Evolutionary conservation across 2,329 filamentous ascomycete genomes (phyloP), one percentile per base, ranked within the genome.

Genomic region (Zelopaecilomyces penicillatus): DNA sequence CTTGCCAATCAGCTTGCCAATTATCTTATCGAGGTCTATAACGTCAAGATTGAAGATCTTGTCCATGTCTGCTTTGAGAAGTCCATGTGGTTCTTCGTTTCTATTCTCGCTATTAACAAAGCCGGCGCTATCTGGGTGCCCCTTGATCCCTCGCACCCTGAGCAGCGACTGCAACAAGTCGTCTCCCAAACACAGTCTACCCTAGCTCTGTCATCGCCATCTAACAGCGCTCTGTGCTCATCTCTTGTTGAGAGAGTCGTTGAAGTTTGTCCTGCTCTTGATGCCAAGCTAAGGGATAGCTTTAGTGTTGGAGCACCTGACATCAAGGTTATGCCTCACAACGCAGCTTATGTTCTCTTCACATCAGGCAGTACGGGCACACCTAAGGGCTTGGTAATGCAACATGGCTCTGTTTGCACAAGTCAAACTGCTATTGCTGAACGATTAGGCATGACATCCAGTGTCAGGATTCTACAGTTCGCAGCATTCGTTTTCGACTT

Each of bases 71-170:
- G 42, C 39, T 50, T 50, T 19, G 48, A 52, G 30, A 52, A 58
- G 48, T 56, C 46, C 2, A 37, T 40, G 12, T 52, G 48, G 50
- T 43, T 51, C 7, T 30, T 52, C 3, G 47, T 59, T 1, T 52
- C 48, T 0, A 54, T 57, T 44, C 29, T 61, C 4, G 57, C 44
- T 9, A 48, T 61, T 29, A 45, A 60, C 19, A 58, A 59, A 39
- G 50, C 54, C 2, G 60, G 59, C 4, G 58, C 52, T 19, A 54
- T 28, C 50, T 53, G 49, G 39, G 48, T 62, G 3, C 41, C 53
- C 38, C 46, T 65, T 6, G 61, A 63, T 37, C 45, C 42, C 4
- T 27, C 43, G 6, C 41, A 44, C 10, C 49, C 49, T 2, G 26
- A 42, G 5, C 51, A 5, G 40, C 45, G 7, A 37, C 48, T 37